Percentiles rank a stretch among this genome's conserved stretches.
Evolutionary conservation across 306 rosid genomes (phyloP).

Genomic region (Trichosanthes truncata): DNA sequence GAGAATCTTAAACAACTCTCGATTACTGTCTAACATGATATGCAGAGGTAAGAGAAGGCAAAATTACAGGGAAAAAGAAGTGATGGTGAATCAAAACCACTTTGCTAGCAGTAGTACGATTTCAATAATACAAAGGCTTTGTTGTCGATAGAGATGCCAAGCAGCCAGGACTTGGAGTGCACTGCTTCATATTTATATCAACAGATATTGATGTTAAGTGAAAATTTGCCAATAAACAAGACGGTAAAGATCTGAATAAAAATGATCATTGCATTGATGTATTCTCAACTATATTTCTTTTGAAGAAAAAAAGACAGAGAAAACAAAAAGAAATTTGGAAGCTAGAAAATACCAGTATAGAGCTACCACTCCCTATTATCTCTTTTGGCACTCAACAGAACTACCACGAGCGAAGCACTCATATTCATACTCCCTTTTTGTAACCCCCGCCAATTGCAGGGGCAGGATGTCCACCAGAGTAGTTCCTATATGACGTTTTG

Average conservation of each 20-base stretch:
- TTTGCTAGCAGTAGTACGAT: not conserved
- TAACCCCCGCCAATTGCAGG: not conserved
- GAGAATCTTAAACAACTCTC: not conserved
- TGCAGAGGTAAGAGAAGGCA: not conserved
- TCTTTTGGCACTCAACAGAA: slow-evolving; percentile 30
- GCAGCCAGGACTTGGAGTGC: not conserved
- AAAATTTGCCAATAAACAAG: slow-evolving; percentile 5
- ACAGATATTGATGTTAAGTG: slow-evolving; percentile 15
- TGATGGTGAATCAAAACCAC: not conserved
- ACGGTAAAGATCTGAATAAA: not conserved
- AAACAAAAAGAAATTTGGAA: slow-evolving; percentile 3
- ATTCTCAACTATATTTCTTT: slow-evolving; percentile 17
- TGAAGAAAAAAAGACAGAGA: not conserved
- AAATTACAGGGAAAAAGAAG: not conserved
- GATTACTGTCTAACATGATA: not conserved
- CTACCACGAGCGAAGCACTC: slow-evolving; percentile 22
- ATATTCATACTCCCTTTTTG: slow-evolving; percentile 17
- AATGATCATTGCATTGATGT: slow-evolving; percentile 19
- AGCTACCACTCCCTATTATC: slow-evolving; percentile 23
- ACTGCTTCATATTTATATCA: slow-evolving; percentile 14
- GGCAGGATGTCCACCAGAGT: not conserved
- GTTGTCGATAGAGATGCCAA: not conserved
- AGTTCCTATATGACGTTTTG: not conserved
- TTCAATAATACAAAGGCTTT: slow-evolving; percentile 4
- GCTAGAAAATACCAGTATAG: slow-evolving; percentile 13